These are phyloP conservation scores for Microbotryum scabiosae DNA, from an alignment of 1,284 basidiomycete species.

Conservation along the genomic window DNA sequence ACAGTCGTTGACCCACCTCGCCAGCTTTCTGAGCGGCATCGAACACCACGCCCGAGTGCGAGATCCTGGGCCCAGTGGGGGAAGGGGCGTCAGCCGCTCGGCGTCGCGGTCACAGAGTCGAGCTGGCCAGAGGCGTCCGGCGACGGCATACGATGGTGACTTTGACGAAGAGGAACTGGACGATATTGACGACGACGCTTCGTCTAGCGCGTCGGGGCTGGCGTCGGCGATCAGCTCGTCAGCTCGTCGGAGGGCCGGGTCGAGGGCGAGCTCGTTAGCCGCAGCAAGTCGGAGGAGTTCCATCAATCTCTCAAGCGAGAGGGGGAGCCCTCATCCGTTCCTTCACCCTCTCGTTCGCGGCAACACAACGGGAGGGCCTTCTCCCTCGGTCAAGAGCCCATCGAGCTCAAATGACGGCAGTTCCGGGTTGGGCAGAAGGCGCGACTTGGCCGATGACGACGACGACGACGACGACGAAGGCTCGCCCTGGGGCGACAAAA, in stretches of 20 bases:
- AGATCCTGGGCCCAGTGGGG: slow-evolving; percentile 15
- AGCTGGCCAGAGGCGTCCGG: neutral
- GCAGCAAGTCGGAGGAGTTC: neutral
- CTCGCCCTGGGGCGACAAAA: neutral
- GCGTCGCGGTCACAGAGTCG: slow-evolving; percentile 8
- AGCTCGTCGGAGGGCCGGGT: neutral
- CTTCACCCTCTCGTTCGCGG: slow-evolving; percentile 24
- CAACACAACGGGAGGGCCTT: slow-evolving; percentile 23
- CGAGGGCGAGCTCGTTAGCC: slow-evolving; percentile 18
- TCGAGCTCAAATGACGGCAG: too few species aligned
- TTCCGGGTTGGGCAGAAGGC: neutral
- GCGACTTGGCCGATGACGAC: neutral
- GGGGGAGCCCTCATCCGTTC: slow-evolving; percentile 8
- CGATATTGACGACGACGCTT: slow-evolving; percentile 3
- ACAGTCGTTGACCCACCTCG: slow-evolving; percentile 23
- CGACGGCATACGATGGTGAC: slow-evolving; percentile 1
- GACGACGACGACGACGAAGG: neutral
- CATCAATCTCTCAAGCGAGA: neutral
- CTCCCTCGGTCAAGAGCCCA: too few species aligned
- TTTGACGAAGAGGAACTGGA: slow-evolving; percentile 3
- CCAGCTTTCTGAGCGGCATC: slow-evolving; percentile 25
- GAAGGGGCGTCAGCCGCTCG: slow-evolving; percentile 19
- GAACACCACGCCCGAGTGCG: slow-evolving; percentile 29
- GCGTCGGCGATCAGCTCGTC: neutral
- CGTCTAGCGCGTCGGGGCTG: neutral